Base-by-base conservation (phyloP, 2,329 filamentous ascomycete genomes). In the Ceratocystis huliohia region DNA sequence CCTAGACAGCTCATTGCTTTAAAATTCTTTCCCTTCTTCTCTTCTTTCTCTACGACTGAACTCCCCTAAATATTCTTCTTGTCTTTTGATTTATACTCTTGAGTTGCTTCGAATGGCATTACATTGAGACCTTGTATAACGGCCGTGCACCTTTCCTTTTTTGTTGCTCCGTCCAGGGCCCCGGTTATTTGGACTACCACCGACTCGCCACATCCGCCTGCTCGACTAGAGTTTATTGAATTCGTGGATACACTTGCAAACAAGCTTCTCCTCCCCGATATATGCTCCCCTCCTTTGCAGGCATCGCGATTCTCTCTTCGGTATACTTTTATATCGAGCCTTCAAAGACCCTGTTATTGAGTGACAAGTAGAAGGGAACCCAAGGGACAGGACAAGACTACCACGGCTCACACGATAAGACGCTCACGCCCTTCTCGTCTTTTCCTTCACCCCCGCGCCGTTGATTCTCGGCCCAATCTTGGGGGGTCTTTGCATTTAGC, bases 351-450 rank as follows among this genome's bases (percentile, higher is more conserved):
- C 33, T 59, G 53, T n/a, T 59, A 30, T 59, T 33, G 17, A n/a
- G 53, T n/a, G 30, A 30, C 17, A n/a, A 20, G 13, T 4, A 13
- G 7, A 30, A 53, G 15, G 46, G 7, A 53, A 15, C 20, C 48
- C 22, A 59, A 28, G 33, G 33, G 48, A 59, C 28, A 37, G n/a
- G 28, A 59, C 25, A n/a, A 59, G 28, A 63, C 22, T 37, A 63
- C 22, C 2, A 25, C 28, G 41, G 46, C 44, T 17, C 30, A 63
- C 61, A 63, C 44, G 61, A 63, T 63, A 63, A 63, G 61, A 63
- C 61, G 61, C 25, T 33, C 61, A 30, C 25, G 44, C 61, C 61
- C 45, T 50, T 63, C 61, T 63, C 28, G 44, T 20, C 25, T 50
- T 48, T 6, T 63, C 50, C 44, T 48, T 28, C 33, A 17, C 6